These are phyloP conservation scores for Coemansia guatemalensis DNA, from an alignment of 192 early-diverging fungal genomes.

Conservation along the genomic window DNA sequence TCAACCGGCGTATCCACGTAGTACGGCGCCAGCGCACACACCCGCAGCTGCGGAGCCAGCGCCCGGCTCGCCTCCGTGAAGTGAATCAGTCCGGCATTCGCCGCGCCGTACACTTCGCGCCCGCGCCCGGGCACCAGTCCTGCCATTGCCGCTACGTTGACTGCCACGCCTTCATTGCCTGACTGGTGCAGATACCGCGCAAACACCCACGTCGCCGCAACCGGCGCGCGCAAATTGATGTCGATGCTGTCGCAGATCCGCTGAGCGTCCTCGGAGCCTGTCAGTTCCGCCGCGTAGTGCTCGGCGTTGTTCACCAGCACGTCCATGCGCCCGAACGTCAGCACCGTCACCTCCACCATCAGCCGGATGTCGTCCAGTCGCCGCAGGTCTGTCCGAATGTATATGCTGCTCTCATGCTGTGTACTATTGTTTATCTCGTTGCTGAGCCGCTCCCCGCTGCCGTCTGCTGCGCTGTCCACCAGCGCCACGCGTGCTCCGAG, in stretches of 20 bases:
- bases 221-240: conserved; percentile 28
- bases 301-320: conserved; percentile 36
- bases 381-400: conserved; percentile 22
- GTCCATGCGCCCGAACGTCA: conserved; percentile 36
- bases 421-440: conserved; percentile 3
- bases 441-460: conserved; percentile 27
- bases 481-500: conserved; percentile 23
- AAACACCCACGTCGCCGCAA: conserved; percentile 36
- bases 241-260: conserved; percentile 25
- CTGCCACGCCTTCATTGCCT: conserved; percentile 18
- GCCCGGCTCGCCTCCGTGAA: conserved; percentile 29
- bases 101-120: conserved; percentile 31
- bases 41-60: conserved; percentile 14
- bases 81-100: conserved; percentile 35
- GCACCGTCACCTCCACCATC: conserved; percentile 35
- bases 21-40: conserved; percentile 37
- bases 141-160: conserved; percentile 36
- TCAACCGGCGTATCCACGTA: conserved; percentile 12
- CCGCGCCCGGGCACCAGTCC: conserved; percentile 28
- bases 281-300: conserved; percentile 16
- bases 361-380: conserved; percentile 20
- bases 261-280: conserved; percentile 18
- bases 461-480: conserved; percentile 19
- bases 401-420: conserved; percentile 4
- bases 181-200: conserved; percentile 22